Evolutionary conservation across 805 yeast genomes (phyloP).

Genomic region (Candida dendrica): DNA sequence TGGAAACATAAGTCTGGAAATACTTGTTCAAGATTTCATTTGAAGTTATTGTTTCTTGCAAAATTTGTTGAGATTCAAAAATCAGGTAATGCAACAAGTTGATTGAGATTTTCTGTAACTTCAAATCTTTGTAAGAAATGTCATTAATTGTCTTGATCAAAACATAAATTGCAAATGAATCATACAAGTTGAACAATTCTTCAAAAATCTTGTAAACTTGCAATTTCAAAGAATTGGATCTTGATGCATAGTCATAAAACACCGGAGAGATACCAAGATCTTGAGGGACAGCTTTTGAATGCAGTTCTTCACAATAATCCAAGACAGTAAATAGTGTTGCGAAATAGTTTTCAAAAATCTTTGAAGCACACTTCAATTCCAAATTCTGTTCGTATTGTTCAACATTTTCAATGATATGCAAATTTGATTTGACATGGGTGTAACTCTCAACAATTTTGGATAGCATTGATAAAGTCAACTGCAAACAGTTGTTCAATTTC

Average conservation of each 20-base stretch:
- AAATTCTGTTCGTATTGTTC: slow-evolving; percentile 3
- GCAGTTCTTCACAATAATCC: slow-evolving; percentile 11
- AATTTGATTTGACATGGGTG: background rate
- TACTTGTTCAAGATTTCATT: slow-evolving; percentile 20
- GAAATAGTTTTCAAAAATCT: slow-evolving; percentile 10
- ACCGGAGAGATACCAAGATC: slow-evolving; percentile 1
- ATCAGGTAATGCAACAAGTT: slow-evolving; percentile 23
- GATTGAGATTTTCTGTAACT: slow-evolving; percentile 24
- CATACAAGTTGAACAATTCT: slow-evolving; percentile 27
- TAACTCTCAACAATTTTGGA: slow-evolving; percentile 5
- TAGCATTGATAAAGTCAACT: slow-evolving; percentile 5
- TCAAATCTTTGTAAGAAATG: slow-evolving; percentile 26
- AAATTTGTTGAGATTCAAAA: slow-evolving; percentile 10
- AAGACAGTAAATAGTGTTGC: slow-evolving; percentile 7
- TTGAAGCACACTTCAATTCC: slow-evolving; percentile 7
- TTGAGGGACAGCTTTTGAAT: slow-evolving; percentile 11
- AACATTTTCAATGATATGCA: slow-evolving; percentile 5
- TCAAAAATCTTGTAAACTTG: slow-evolving; percentile 23
- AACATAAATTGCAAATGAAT: slow-evolving; percentile 27
- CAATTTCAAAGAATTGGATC: slow-evolving; percentile 14
- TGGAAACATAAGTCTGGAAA: slow-evolving; percentile 16
- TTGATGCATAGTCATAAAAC: slow-evolving; percentile 10
- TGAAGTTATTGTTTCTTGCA: slow-evolving; percentile 9
- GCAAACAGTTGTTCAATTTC: slow-evolving; percentile 8
- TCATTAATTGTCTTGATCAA: slow-evolving; percentile 26